Evolutionary conservation across 2,329 filamentous ascomycete genomes (phyloP).

Genomic region (Cladophialophora chaetospira): DNA sequence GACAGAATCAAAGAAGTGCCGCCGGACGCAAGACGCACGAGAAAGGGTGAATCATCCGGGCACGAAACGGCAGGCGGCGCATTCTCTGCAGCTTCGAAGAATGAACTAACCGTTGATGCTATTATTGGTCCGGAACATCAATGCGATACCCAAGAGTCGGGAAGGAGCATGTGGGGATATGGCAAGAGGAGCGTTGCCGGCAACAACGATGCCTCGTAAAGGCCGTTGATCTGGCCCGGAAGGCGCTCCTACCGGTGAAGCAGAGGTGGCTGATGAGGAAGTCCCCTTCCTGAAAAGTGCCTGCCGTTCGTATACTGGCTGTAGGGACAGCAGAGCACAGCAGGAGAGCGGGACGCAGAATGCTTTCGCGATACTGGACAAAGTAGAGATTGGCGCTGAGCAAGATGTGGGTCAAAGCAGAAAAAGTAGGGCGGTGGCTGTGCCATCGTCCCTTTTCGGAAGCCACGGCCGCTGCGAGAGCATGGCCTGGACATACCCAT

Average conservation of each 20-base stretch:
- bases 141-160: constrained; percentile 18
- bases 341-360: background rate
- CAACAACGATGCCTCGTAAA: background rate
- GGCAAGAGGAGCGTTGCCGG: background rate
- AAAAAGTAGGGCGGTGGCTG: background rate
- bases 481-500: background rate
- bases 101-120: background rate
- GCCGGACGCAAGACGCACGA: background rate
- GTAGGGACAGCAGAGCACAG: background rate
- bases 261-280: constrained; percentile 12
- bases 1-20: background rate
- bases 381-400: background rate
- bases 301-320: background rate
- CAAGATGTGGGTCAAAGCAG: constrained; percentile 1
- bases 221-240: background rate
- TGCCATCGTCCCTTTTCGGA: background rate
- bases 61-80: background rate
- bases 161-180: constrained; percentile 22
- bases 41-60: constrained; percentile 9
- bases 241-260: constrained; percentile 3
- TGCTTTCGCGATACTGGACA: background rate
- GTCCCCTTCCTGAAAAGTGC: background rate
- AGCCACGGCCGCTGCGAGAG: background rate
- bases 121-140: constrained; percentile 24
- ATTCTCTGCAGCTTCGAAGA: background rate